phyloP scores from a whole-genome alignment of 495 filamentous ascomycete genomes.

The Cudoniella acicularis region DNA sequence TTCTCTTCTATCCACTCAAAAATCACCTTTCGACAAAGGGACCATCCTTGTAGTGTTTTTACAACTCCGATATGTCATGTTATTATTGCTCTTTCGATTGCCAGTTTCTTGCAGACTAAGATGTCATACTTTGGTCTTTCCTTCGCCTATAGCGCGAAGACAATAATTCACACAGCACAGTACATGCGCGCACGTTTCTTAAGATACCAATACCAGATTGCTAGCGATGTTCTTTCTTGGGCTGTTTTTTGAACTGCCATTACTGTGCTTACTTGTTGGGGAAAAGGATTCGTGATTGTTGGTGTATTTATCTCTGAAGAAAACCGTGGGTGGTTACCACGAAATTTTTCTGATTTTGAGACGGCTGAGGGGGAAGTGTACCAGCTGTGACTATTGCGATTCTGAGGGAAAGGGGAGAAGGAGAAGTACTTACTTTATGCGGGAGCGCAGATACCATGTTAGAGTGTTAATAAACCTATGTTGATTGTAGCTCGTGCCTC shows the following conservation, averaged over 20 bases:
- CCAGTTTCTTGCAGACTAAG: neutral
- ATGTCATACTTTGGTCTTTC: neutral
- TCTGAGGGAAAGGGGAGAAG: neutral
- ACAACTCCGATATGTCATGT: neutral
- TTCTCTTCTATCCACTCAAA: neutral
- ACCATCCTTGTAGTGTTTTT: too few relatives aligned
- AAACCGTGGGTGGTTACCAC: neutral
- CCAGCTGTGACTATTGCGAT: neutral
- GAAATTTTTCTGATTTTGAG: neutral
- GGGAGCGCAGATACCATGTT: neutral
- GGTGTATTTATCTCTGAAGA: neutral
- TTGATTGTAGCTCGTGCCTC: neutral
- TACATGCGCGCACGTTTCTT: neutral
- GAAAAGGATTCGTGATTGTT: neutral
- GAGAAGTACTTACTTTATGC: neutral
- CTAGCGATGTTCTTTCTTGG: slow-evolving; percentile 10
- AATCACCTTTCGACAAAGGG: too few relatives aligned
- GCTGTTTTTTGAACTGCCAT: neutral
- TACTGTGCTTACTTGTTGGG: neutral
- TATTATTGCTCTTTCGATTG: neutral
- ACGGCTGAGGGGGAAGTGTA: neutral
- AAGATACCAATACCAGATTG: slow-evolving; percentile 16
- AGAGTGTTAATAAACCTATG: neutral
- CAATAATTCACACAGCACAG: neutral
- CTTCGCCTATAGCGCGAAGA: neutral